Evolutionary conservation across 352 stramenopile species (phyloP), one percentile per base, ranked within the genome.

Genomic region (Phytophthora lateralis): DNA sequence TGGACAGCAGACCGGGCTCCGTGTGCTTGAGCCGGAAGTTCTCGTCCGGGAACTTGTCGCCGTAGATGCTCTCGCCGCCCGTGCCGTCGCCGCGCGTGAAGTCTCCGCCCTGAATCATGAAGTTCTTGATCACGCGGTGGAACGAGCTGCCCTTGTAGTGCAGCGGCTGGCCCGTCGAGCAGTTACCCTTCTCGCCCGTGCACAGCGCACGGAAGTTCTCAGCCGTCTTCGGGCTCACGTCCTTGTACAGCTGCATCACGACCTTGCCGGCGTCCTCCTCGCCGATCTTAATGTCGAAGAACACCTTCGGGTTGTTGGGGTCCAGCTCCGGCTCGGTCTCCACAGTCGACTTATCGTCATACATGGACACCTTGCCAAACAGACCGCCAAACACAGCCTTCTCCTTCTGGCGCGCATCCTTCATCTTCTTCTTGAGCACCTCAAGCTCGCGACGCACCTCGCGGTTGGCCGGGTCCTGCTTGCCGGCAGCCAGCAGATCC

Each of bases 131-230:
- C 34, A 99, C 94, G 37, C 97, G 88, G 85, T 99, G 97, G 80
- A 99, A 99, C 21, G 74, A 66, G 68, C 80, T 98, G 60, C 95
- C 96, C 84, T 99, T 99, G 95, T 98, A 99, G 78, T 98, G 93
- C 35, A 99, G 77, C 32, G 90, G 88, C 66, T 91, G 56, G 44
- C 88, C 87, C 32, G 78, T 86, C 50, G 74, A 80, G 67, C 78
- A 88, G 47, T 88, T 84, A 63, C 97, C 96, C 79, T 98, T 92
- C 78, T 99, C 98, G 63, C 98, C 98, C 34, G 97, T 99, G 73
- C 97, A 99, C 21, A 99, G 71, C 35, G 88, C 93, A 55, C 97
- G 83, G 84, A 99, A 99, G 82, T 99, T 99, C 76, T 99, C 97
- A 0, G 90, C 97, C 2, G 97, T 99, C 68, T 97, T 96, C 1